Base-by-base conservation (phyloP, 805 yeast species). In the Barnettozyma salicaria region DNA sequence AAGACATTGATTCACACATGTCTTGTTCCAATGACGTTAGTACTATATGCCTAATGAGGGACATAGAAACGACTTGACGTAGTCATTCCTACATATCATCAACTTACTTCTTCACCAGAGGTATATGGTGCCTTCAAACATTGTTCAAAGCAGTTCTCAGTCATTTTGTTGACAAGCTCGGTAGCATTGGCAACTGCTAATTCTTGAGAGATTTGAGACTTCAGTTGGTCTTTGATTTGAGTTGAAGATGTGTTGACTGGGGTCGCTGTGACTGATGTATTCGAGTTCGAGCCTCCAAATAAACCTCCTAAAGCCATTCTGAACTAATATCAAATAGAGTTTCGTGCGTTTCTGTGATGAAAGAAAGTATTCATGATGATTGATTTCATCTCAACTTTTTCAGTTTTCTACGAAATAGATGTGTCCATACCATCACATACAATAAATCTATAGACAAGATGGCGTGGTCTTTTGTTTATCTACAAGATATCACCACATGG, bases 111-210 rank as follows among this genome's bases (percentile, higher is more conserved):
- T 52, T 88, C 87, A 6, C 64, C 68, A 2, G 66, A 47, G 16
- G 70, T 51, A 27, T 76, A 75, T 13, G 95, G 95, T 29, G 67
- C 68, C 12, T 59, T 59, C 33, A 85, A 67, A 61, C 97, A 89
- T 58, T 78, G 75, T 33, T 80, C 81, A 59, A 83, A 89, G 60
- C 97, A 89, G 66, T 84, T 83, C 49, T 80, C 88, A 10, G 95
- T 80, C 56, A 86, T 73, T 52, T 85, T 81, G 63, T 79, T 82
- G 22, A 88, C 94, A 37, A 89, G 67, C 52, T 85, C 89, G 2
- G 90, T 80, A 24, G 95, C 96, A 60, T 88, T 85, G 14, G 89
- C 92, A n/a, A 86, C 74, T 2, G 96, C 96, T 44, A 89, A 67
- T 55, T 89, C 97, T 58, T 78, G 83, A 28, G 80, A 68, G 39